Evolutionary conservation across 163 green algal genomes (phyloP), one percentile per base, ranked within the genome.

Genomic region (Chloromonas sp.): DNA sequence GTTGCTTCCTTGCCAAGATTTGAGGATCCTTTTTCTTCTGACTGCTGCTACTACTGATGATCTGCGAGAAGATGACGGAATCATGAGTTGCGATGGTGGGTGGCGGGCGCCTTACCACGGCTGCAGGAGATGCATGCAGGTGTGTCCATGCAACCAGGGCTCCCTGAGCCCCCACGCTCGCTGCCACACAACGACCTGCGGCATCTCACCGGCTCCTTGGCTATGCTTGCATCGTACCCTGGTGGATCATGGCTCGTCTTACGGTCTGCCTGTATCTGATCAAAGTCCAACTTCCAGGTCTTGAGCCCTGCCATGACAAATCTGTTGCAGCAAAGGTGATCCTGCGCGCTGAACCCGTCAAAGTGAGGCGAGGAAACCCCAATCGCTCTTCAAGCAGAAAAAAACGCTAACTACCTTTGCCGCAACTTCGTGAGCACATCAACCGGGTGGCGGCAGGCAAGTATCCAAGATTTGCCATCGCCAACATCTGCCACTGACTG

Each of bases 201-300:
- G 8, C 58, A 82, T 1, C 85, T 79, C 61, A 89, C 86, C 86
- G 78, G 81, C 83, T 89, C 86, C 61, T 87, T 89, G 1, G 86
- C 84, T 2, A 87, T 83, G 3, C 74, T 11, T 0, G 57, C 70
- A 61, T 89, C 86, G 77, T 86, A 89, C 11, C 84, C 86, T 57
- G 84, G 84, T 57, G 86, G 86, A 61, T 89, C 86, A 11, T 83
- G 62, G 13, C 85, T 81, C 2, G 36, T 11, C 36, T 86, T 87
- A 1, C 79, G 81, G 13, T 89, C 84, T 66, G 84, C 82, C 61
- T 81, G 76, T 1, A 89, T 3, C 0, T 62, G 60, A 15, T 89
- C 86, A 36, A 89, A 86, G 58, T 87, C 84, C 70, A 89, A 59
- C 3, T 83, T 78, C 86, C 83, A 86, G 60, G 62, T 66, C 58